Evolutionary conservation across 306 rosid genomes (phyloP).

Genomic region (Carpinus viminea): DNA sequence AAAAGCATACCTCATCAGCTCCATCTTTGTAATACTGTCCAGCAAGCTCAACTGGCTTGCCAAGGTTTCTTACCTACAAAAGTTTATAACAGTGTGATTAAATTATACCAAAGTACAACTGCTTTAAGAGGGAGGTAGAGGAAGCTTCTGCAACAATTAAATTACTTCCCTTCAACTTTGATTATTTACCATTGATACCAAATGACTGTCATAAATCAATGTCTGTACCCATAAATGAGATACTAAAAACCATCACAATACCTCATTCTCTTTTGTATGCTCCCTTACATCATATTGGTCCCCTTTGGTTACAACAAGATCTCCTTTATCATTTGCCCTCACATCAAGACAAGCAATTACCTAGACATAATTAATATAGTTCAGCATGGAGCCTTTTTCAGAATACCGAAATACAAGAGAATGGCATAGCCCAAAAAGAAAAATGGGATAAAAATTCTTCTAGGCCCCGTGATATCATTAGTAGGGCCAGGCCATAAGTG

Average conservation of each 20-base stretch:
- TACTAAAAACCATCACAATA: slow-evolving; percentile 28
- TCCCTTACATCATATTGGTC: slow-evolving; percentile 98
- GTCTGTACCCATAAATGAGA: slow-evolving; percentile 4
- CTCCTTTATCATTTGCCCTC: slow-evolving; percentile 90
- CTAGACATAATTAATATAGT: slow-evolving; percentile 39
- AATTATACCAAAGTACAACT: slow-evolving; percentile 22
- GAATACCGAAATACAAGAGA: not conserved
- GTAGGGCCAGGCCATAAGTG: not conserved
- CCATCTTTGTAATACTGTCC: slow-evolving; percentile 88
- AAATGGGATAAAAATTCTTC: not conserved
- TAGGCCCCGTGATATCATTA: not conserved
- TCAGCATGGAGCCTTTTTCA: slow-evolving; percentile 4
- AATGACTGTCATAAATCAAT: not conserved
- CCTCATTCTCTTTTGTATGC: slow-evolving; percentile 86
- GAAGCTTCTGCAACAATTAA: not conserved
- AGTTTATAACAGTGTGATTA: slow-evolving; percentile 19
- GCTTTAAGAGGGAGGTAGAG: not conserved
- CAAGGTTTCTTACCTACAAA: slow-evolving; percentile 87
- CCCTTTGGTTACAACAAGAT: slow-evolving; percentile 98
- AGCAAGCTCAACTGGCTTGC: slow-evolving; percentile 98
- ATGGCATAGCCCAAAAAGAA: not conserved
- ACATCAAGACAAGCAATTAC: slow-evolving; percentile 99
- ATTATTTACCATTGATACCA: not conserved
- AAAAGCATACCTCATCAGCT: slow-evolving; percentile 84
- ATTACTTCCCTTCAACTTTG: not conserved